Evolutionary conservation across 129 eudicot genomes (phyloP).

Genomic region (Ambrosia trifida): DNA sequence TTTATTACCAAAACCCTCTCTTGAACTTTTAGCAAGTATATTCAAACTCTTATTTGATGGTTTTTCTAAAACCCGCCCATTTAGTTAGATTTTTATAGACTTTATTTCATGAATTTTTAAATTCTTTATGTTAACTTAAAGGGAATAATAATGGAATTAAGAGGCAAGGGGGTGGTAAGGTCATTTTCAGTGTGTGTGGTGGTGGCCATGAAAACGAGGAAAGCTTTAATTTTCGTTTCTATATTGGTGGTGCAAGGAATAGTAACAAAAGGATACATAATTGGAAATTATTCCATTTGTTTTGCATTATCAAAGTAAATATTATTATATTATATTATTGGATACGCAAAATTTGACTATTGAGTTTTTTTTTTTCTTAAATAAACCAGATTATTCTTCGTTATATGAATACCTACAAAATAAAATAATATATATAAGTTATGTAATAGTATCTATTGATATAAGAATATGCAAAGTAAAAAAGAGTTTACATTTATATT

Average conservation of each 20-base stretch:
- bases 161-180: constrained; percentile 29
- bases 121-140: not conserved
- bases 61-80: not conserved
- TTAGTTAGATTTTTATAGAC: too few relatives aligned
- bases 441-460: too few relatives aligned
- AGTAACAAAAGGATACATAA: constrained; percentile 20
- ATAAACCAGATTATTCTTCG: not conserved
- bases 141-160: constrained; percentile 18
- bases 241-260: constrained; percentile 20
- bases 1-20: too few relatives aligned
- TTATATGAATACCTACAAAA: too few relatives aligned
- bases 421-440: too few relatives aligned
- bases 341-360: not conserved
- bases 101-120: too few relatives aligned
- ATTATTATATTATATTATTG: not conserved
- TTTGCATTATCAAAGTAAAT: not conserved
- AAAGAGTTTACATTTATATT: too few relatives aligned
- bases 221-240: constrained; percentile 33
- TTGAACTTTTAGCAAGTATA: too few relatives aligned
- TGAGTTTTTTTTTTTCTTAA: not conserved
- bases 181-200: constrained; percentile 35
- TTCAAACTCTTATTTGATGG: too few relatives aligned
- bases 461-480: too few relatives aligned
- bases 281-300: constrained; percentile 14
- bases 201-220: constrained; percentile 45